A percentile compares a stretch with the other conserved stretches of the same genome.
Conservation (phyloP, 768 basidiomycete species). For the Suillus subalutaceus region DNA sequence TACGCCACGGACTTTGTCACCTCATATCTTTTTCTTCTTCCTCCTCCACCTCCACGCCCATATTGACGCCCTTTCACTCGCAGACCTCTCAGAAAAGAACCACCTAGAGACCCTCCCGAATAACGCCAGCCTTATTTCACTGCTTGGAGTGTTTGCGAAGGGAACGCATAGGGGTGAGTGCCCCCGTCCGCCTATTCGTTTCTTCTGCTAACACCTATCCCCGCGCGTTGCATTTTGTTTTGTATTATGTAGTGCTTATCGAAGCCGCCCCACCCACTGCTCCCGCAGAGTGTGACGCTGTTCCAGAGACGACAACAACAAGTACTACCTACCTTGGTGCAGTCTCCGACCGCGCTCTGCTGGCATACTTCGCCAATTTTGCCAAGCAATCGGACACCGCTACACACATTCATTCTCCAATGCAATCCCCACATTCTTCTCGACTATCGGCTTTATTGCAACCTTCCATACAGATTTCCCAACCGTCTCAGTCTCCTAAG, state of each 20-base stretch:
- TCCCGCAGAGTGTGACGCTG: no score
- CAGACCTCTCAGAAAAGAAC: conserved; percentile 88
- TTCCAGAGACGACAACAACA: background rate
- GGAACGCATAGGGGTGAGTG: conserved; percentile 71
- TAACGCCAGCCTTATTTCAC: conserved; percentile 62
- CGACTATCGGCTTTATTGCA: conserved; percentile 7
- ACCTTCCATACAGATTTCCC: conserved; percentile 8
- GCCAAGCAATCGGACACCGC: conserved; percentile 34
- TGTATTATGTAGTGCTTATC: conserved; percentile 51
- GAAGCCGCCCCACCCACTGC: conserved; percentile 44
- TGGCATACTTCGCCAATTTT: conserved; percentile 67
- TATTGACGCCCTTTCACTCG: conserved; percentile 8
- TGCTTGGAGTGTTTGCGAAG: conserved; percentile 67
- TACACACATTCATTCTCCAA: background rate
- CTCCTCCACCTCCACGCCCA: background rate
- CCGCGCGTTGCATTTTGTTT: background rate
- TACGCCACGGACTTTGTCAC: background rate
- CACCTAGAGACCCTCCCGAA: conserved; percentile 65
- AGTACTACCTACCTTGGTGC: conserved; percentile 58
- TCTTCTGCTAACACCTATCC: background rate
- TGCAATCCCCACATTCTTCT: background rate
- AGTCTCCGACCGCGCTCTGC: conserved; percentile 74
- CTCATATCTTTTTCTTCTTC: background rate
- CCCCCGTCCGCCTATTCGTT: conserved; percentile 2
- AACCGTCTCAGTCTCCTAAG: conserved; percentile 3